Base-by-base conservation (phyloP, 2,329 filamentous ascomycete species). In the Botryotinia narcissicola region DNA sequence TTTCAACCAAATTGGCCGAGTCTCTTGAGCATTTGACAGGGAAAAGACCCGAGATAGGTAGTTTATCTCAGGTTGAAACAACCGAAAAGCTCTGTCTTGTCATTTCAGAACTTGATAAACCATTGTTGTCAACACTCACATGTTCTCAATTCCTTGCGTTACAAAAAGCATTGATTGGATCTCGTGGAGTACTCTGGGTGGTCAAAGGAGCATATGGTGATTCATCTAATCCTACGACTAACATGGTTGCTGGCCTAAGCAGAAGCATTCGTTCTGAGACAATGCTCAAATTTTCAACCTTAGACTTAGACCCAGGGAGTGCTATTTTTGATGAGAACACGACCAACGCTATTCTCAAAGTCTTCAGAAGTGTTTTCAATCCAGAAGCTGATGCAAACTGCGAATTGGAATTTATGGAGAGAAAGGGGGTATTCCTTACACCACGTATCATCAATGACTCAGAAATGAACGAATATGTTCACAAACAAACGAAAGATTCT, bases 151-250 rank as follows among this genome's bases (percentile, higher is more conserved):
- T 87, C 73, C 61, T 79, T 0, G 60, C 78, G 1, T 82, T 89
- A 42, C 82, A 85, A 32, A 75, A 77, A 0, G 74, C 88, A 7
- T 78, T 86, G 2, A 78, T 79, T 8, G 74, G 69, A 1, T 80
- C 83, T 0, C 82, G 81, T 48, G 82, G 83, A 3, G 76, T 89
- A 4, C 72, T 89, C 0, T 89, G 87, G 86, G 75, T 88, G 18
- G 85, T 85, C 0, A 80, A 80, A 0, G 84, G 83, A 4, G 84
- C 84, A 7, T 83, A 85, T 62, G 81, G 73, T 77, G 80, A 80
- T 61, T 75, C 79, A 59, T 68, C 63, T 14, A 76, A 77, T 57
- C 80, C 80, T 32, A 76, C 78, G 40, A 48, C 70, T 2, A 80
- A 79, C 29, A 77, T 80, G 77, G 70, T 81, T 6, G 59, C 60